A percentile compares a stretch with the other conserved stretches of the same genome.
Conservation (phyloP, 257 asterid species). For the Solanum chaucha region DNA sequence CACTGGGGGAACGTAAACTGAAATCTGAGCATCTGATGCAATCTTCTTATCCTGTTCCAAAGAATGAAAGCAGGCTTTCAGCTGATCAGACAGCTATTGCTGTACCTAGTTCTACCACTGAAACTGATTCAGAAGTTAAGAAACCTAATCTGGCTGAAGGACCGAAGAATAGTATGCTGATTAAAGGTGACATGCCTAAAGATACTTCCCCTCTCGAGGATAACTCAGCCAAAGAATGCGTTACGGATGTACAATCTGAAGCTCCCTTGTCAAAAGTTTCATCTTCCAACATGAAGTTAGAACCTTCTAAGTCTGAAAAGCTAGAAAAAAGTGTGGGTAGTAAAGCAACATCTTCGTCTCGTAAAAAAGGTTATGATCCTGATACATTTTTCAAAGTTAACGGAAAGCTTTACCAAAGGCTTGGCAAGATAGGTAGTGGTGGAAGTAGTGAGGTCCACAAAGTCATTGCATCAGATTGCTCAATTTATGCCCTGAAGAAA, state of each 20-base stretch:
- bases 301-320: constrained; percentile 47
- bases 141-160: constrained; percentile 16
- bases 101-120: constrained; percentile 23
- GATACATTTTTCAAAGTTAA: constrained; percentile 91
- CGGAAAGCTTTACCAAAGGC: constrained; percentile 91
- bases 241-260: constrained; percentile 25
- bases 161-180: constrained; percentile 22
- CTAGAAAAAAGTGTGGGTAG: constrained; percentile 43
- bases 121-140: constrained; percentile 21
- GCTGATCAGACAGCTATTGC: constrained; percentile 23
- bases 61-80: constrained; percentile 17
- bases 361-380: constrained; percentile 71
- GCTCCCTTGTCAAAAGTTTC: constrained; percentile 28
- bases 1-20: constrained; percentile 26
- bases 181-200: constrained; percentile 15
- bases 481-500: constrained; percentile 82
- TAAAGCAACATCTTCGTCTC: constrained; percentile 62
- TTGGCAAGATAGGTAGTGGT: constrained; percentile 98
- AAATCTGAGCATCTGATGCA: constrained; percentile 22
- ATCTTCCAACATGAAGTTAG: constrained; percentile 35
- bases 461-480: constrained; percentile 90
- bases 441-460: constrained; percentile 99
- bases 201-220: constrained; percentile 21
- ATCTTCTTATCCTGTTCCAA: constrained; percentile 28
- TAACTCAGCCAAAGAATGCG: constrained; percentile 26